These are phyloP conservation scores for Digitaria exilis DNA, from an alignment of 202 grass and related monocot genomes.

Conservation along the genomic window DNA sequence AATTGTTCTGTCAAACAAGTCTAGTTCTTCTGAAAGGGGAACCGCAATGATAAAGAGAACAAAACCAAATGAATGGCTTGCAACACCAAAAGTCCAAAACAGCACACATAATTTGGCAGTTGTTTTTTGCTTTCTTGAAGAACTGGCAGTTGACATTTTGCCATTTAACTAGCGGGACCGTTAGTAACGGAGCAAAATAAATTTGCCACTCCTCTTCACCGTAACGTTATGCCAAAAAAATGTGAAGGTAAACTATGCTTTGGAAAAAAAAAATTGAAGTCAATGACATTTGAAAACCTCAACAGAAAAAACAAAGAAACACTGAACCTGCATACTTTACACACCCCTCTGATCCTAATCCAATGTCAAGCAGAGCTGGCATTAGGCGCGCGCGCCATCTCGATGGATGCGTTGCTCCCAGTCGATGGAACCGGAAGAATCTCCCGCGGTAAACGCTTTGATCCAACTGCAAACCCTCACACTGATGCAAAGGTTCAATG, in stretches of 20 bases:
- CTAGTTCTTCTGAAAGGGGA: background rate
- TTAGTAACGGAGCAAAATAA: too few species aligned
- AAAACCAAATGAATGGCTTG: background rate
- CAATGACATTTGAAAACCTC: too few species aligned
- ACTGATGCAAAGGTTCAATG: background rate
- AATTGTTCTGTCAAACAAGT: background rate
- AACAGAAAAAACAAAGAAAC: background rate
- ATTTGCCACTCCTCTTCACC: too few species aligned
- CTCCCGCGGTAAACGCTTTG: slow-evolving; percentile 25
- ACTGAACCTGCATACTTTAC: slow-evolving; percentile 6
- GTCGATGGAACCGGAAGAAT: slow-evolving; percentile 5
- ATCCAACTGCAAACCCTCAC: background rate
- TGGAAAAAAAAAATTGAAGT: too few species aligned
- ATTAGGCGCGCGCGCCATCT: background rate
- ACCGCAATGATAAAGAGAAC: background rate
- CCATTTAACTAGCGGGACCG: too few species aligned
- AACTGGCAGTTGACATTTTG: too few species aligned
- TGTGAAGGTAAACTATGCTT: too few species aligned
- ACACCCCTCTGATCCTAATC: background rate
- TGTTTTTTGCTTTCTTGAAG: too few species aligned
- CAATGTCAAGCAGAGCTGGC: slow-evolving; percentile 26
- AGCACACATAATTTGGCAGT: background rate
- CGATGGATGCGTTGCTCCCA: background rate
- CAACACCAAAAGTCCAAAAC: too few species aligned
- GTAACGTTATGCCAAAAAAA: too few species aligned